A percentile compares a stretch with the other conserved stretches of the same genome.
Conservation (phyloP, 768 basidiomycete genomes). For the Russula virescens region DNA sequence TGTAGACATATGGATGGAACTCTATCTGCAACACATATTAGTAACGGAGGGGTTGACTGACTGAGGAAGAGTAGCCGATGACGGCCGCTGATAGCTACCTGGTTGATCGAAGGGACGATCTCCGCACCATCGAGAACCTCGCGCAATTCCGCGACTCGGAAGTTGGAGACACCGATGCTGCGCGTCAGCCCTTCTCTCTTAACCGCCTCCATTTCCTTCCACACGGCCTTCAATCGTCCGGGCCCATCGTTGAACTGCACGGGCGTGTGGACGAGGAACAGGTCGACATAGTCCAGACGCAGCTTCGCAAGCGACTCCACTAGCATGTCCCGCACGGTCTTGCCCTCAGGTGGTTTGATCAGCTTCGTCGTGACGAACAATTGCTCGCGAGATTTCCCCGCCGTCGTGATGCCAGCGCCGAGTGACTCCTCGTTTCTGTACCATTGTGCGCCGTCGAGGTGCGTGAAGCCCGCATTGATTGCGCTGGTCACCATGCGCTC, state of each 20-base stretch:
- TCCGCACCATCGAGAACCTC: constrained; percentile 41
- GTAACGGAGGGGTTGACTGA: not conserved
- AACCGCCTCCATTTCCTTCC: constrained; percentile 40
- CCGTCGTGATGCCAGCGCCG: constrained; percentile 32
- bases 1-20: constrained; percentile 48
- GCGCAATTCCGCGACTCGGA: constrained; percentile 38
- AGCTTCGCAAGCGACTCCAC: constrained; percentile 38
- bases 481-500: constrained; percentile 28
- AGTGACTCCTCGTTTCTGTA: constrained; percentile 37
- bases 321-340: constrained; percentile 36
- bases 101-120: constrained; percentile 47
- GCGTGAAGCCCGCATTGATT: constrained; percentile 34
- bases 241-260: constrained; percentile 11
- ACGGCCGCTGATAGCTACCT: constrained; percentile 37
- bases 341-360: constrained; percentile 27
- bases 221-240: constrained; percentile 33
- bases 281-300: constrained; percentile 37
- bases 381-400: constrained; percentile 34
- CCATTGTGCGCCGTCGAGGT: constrained; percentile 37
- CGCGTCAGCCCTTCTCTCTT: constrained; percentile 37
- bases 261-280: constrained; percentile 43
- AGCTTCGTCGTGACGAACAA: constrained; percentile 45
- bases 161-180: constrained; percentile 54
- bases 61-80: not conserved
- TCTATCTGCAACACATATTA: constrained; percentile 37